Evolutionary conservation across 1,284 basidiomycete genomes (phyloP), one percentile per base, ranked within the genome.

Genomic region (Vanrija sp.): DNA sequence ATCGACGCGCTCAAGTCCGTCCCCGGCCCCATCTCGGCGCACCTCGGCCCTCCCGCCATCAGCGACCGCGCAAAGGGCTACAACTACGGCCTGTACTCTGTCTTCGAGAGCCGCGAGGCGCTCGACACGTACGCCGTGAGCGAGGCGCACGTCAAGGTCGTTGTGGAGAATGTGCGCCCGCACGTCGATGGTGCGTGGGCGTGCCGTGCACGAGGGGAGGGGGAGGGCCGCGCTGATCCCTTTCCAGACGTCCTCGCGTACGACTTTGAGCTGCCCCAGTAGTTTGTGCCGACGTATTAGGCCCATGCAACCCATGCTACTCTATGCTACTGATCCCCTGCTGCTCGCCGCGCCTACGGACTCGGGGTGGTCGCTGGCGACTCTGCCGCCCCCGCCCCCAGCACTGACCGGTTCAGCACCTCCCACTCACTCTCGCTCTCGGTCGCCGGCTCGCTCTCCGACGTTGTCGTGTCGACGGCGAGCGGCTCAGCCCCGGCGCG

Each of bases 21-120:
- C 14, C 69, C 70, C 9, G 71, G 71, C 12, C 63, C 71, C 41
- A 27, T 52, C 20, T 18, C 62, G 60, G 61, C 69, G 50, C 60
- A 65, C 31, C 56, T 75, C 27, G 70, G 72, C 49, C 64, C 68
- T 1, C 72, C 74, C 16, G 51, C 70, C 43, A 63, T 76, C 24
- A 68, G 70, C 35, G 74, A 58, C 22, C 59, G 74, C 36, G 61
- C 70, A 25, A 71, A 76, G 61, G 74, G 74, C 1, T 76, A 57
- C 49, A 65, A 76, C 60, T 75, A 54, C 66, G 74, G 75, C 22
- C 63, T 76, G 22, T 75, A 75, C 65, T 73, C 73, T 4, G 59
- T 73, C 51, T 75, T 76, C 49, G 54, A 65, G 15, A 61, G 59
- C 20, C 42, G 57, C 18, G 67, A 65, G 35, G 67, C 66, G 19